These are phyloP conservation scores for Cardamine occulta DNA, from an alignment of 345 rosid species.

Conservation along the genomic window DNA sequence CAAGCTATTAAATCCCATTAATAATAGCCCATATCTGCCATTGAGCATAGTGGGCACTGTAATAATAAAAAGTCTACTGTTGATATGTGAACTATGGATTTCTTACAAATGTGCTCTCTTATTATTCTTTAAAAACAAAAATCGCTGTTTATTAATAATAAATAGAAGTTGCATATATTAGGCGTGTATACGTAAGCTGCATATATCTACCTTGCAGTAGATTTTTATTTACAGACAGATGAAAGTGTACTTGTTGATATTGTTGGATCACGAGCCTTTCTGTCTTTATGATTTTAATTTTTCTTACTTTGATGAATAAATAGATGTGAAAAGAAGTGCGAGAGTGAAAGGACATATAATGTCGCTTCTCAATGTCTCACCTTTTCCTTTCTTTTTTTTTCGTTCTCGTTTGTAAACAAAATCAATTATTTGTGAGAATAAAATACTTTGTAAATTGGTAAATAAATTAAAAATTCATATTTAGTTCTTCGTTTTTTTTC, in stretches of 20 bases:
- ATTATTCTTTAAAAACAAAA: not conserved
- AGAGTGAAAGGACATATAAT: slow-evolving; percentile 39
- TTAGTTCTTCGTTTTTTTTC: not conserved
- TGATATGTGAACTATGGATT: not conserved
- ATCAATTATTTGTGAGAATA: not conserved
- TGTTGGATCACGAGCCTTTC: slow-evolving; percentile 46
- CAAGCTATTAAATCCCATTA: not conserved
- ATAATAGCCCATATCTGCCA: slow-evolving; percentile 34
- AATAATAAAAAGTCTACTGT: slow-evolving; percentile 1
- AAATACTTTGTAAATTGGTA: not conserved
- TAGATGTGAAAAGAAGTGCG: slow-evolving; percentile 32
- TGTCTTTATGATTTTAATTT: slow-evolving; percentile 35
- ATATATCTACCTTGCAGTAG: slow-evolving; percentile 15
- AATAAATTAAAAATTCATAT: not conserved
- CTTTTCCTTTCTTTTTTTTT: not conserved
- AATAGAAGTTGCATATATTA: not conserved
- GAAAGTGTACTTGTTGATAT: slow-evolving; percentile 40
- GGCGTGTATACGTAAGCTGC: not conserved
- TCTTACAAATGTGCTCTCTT: not conserved
- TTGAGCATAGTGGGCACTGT: slow-evolving; percentile 1
- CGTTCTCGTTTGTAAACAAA: not conserved
- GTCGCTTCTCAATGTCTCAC: slow-evolving; percentile 35
- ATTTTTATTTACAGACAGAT: slow-evolving; percentile 16
- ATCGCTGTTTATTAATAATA: not conserved
- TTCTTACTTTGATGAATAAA: slow-evolving; percentile 32